These are phyloP conservation scores for Ascochyta koolunga DNA, from an alignment of 2,329 filamentous ascomycete species.

Conservation along the genomic window DNA sequence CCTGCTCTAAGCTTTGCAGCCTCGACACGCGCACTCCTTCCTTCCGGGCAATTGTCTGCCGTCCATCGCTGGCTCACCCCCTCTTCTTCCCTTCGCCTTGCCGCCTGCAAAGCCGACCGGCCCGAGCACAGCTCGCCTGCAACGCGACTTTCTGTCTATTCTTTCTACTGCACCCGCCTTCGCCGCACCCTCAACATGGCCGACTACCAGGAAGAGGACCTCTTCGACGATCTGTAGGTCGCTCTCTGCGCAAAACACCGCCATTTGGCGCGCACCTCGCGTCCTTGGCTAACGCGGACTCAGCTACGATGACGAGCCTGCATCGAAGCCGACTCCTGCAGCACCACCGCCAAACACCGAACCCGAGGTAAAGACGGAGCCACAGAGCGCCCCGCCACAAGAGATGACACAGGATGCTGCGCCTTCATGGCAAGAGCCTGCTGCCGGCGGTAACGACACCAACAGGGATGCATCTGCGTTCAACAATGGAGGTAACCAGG, in stretches of 20 bases:
- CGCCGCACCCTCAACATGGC: conserved; percentile 47
- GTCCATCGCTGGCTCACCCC: neutral
- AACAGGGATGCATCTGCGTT: conserved; percentile 40
- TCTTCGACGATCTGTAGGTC: conserved; percentile 92
- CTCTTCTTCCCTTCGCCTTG: neutral
- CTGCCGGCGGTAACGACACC: conserved; percentile 31
- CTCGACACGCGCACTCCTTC: neutral
- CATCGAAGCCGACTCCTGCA: conserved; percentile 36
- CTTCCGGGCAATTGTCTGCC: neutral
- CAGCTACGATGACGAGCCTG: conserved; percentile 50
- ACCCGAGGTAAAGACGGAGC: conserved; percentile 30
- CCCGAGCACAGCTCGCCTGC: neutral
- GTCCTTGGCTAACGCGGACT: conserved; percentile 27
- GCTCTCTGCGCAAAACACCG: conserved; percentile 4
- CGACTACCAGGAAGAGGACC: conserved; percentile 83
- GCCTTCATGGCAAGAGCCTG: conserved; percentile 27
- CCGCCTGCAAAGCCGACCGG: neutral
- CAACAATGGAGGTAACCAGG: conserved; percentile 39
- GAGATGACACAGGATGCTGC: conserved; percentile 26
- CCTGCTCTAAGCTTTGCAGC: neutral
- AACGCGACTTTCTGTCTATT: conserved; percentile 2
- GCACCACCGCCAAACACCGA: conserved; percentile 23
- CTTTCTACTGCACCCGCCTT: neutral
- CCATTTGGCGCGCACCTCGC: neutral
- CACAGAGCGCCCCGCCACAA: conserved; percentile 22